Base-by-base conservation (phyloP, 2,329 filamentous ascomycete genomes). In the Fusarium torreyae region DNA sequence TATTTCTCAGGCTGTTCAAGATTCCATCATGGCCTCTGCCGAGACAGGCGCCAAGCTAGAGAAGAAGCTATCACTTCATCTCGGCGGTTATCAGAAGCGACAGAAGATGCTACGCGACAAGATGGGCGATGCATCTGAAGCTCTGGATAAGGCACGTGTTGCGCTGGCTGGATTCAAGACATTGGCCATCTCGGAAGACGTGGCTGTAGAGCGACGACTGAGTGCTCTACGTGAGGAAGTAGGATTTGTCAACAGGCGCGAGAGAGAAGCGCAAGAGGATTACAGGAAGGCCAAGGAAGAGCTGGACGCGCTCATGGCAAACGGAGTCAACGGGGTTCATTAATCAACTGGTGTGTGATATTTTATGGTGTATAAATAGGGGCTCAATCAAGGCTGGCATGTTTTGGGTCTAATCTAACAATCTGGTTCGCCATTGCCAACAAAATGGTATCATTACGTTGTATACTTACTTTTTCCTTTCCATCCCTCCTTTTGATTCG, bases 11-110 rank as follows among this genome's bases (percentile, higher is more conserved):
- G 86, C 86, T 45, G 87, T 94, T 3, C 92, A 96, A 79, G 88
- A 92, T 46, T 85, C 87, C 9, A 92, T 97, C 66, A 86, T 92
- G 72, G 83, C 87, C 4, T 89, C 90, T 0, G 96, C 94, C 4
- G 91, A 95, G 72, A 87, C 91, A 59, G 93, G 92, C 55, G 93
- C 94, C 77, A 97, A 95, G 80, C 84, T 97, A 2, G 94, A 98
- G 81, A 97, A 97, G 87, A 98, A 96, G 81, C 87, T 99, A n/a
- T 85, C 86, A 0, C 85, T 97, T 55, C 91, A 96, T 74, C 89
- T 97, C 4, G 94, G 94, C 24, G 96, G 96, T 15, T 99, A 99
- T 81, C 91, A 94, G 78, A 90, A 94, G 72, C 91, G 96, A 33
- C 90, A 93, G 34, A 94, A 94, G 79, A 90, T 89, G 72, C 86